Percentiles rank a stretch among this genome's conserved stretches.
Conservation (phyloP, 768 basidiomycete genomes). For the Coprinellus micaceus region DNA sequence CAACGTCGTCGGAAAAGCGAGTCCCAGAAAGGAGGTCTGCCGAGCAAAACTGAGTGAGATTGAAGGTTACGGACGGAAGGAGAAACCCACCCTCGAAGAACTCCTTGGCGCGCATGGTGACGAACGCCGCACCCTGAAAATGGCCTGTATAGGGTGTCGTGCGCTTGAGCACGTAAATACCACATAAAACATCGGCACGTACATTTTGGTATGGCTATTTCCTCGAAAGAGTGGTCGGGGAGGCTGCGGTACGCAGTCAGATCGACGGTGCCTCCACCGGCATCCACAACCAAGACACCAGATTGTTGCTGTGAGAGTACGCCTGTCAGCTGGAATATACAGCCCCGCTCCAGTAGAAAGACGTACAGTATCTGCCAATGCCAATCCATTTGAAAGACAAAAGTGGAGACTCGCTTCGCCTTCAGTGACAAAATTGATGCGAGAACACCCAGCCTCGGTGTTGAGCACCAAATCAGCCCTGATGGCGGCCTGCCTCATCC, state of each 20-base stretch:
- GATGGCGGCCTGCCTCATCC: slow-evolving; percentile 45
- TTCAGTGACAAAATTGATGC: slow-evolving; percentile 48
- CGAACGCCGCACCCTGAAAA: slow-evolving; percentile 43
- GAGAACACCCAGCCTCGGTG: slow-evolving; percentile 24
- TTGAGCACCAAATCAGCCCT: slow-evolving; percentile 41
- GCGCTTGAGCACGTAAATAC: neutral
- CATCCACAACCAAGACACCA: slow-evolving; percentile 51
- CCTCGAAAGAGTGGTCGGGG: slow-evolving; percentile 25
- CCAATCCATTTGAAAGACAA: slow-evolving; percentile 25
- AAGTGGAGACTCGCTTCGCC: slow-evolving; percentile 54
- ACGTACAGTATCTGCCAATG: neutral
- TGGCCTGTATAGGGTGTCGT: slow-evolving; percentile 29
- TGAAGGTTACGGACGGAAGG: slow-evolving; percentile 19
- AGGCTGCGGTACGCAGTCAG: slow-evolving; percentile 38
- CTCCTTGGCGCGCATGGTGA: slow-evolving; percentile 33
- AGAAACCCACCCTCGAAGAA: slow-evolving; percentile 31
- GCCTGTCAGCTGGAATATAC: neutral
- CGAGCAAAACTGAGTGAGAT: slow-evolving; percentile 39
- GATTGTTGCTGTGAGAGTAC: slow-evolving; percentile 28
- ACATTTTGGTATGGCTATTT: slow-evolving; percentile 41
- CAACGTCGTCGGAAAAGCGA: too few species aligned
- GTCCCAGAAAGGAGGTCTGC: slow-evolving; percentile 21
- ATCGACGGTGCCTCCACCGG: slow-evolving; percentile 59
- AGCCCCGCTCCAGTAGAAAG: neutral
- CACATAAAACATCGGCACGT: neutral